phyloP scores from a whole-genome alignment of 495 filamentous ascomycete genomes.

The Chaetomidium leptoderma region DNA sequence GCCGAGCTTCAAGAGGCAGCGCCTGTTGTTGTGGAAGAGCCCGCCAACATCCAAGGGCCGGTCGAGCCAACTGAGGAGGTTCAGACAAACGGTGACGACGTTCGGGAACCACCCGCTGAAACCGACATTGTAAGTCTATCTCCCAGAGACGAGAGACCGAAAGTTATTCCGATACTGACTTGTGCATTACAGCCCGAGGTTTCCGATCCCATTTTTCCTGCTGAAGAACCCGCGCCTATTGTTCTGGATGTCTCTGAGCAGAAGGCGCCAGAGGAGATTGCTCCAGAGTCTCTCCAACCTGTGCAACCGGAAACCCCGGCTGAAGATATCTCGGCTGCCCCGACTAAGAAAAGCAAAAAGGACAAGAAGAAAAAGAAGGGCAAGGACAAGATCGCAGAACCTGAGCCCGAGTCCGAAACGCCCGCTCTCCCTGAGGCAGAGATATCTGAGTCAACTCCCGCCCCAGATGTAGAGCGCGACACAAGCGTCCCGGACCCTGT shows the following conservation, averaged over 20 bases:
- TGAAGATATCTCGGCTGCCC: slow-evolving; percentile 7
- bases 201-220: not conserved
- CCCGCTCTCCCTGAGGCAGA: not conserved
- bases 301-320: not conserved
- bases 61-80: not conserved
- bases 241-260: not conserved
- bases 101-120: not conserved
- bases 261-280: not conserved
- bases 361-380: slow-evolving; percentile 33
- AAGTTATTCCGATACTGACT: not conserved
- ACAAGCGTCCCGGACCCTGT: not conserved
- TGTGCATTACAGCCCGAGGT: not conserved
- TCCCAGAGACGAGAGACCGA: not conserved
- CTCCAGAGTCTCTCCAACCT: not conserved
- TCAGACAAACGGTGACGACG: not conserved
- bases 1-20: not conserved
- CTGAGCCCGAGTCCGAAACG: not conserved
- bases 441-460: not conserved
- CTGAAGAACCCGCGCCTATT: not conserved
- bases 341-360: slow-evolving; percentile 26
- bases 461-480: not conserved
- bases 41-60: not conserved
- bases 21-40: not conserved
- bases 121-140: not conserved
- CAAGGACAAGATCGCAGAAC: not conserved